Percentiles rank a stretch among this genome's conserved stretches.
Evolutionary conservation across 2,329 filamentous ascomycete genomes (phyloP).

Genomic region (Orbilia blumenaviensis): DNA sequence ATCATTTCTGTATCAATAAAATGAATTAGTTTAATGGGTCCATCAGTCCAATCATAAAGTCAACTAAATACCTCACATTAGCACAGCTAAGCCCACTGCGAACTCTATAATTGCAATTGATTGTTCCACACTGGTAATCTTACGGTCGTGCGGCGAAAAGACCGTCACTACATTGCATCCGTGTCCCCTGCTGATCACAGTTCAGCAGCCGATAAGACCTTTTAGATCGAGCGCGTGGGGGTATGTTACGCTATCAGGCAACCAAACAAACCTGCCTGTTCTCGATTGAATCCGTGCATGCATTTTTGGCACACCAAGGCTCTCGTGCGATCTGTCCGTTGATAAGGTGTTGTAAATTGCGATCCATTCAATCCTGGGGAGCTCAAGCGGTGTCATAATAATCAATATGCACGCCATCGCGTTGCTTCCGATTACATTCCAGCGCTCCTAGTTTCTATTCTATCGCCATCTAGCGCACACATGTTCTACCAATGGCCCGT

Average conservation of each 20-base stretch:
- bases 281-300: not conserved
- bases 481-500: too few species aligned
- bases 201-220: slow-evolving; percentile 39
- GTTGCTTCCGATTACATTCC: too few species aligned
- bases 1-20: not conserved
- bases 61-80: slow-evolving; percentile 36
- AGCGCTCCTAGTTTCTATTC: too few species aligned
- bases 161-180: not conserved
- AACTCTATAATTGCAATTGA: not conserved
- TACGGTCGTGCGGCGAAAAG: slow-evolving; percentile 15
- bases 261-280: not conserved
- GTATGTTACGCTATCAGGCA: slow-evolving; percentile 18
- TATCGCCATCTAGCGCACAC: too few species aligned
- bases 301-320: slow-evolving; percentile 3
- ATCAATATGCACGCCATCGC: too few species aligned
- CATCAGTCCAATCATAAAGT: not conserved
- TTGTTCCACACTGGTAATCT: slow-evolving; percentile 44
- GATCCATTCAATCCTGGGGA: too few species aligned
- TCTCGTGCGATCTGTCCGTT: slow-evolving; percentile 12
- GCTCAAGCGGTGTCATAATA: too few species aligned
- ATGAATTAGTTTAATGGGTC: not conserved
- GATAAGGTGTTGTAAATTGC: too few species aligned
- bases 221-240: slow-evolving; percentile 32
- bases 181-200: not conserved
- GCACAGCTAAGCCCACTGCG: not conserved